Base-by-base conservation (phyloP, 73 alveolate species). In the Breviolum minutum region DNA sequence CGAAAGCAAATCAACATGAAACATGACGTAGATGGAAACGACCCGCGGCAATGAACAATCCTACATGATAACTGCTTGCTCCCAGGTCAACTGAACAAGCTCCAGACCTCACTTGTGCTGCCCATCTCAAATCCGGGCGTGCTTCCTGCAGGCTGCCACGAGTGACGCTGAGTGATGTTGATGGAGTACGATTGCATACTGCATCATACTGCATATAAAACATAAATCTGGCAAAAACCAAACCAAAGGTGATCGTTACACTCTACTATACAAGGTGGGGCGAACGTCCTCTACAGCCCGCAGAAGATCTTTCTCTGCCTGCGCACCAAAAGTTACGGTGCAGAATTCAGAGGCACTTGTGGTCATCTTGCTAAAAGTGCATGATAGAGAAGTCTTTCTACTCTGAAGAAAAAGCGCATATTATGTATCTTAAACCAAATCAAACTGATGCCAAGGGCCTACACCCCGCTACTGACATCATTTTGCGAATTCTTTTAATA, bases 121-220 rank as follows among this genome's bases (percentile, higher is more conserved):
- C 98, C 98, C 98, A 92, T 60, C 98, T 24, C 30, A 92, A 81
- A 20, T 92, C 98, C 7, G 98, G 98, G 9, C 98, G 98, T 27
- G 98, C 98, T 16, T 92, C 98, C 98, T 92, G 96, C 94, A 26
- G 11, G 40, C 19, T 29, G 30, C 54, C 54, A 40, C 54, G 54
- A 40, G 27, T 16, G 19, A 19, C 82, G 27, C 76, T 8, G 63
- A 27, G 27, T 17, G n/a, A 5, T 63, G 16, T 61, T 20, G 63
- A 62, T 48, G 9, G 10, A 17, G 91, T 20, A 40, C 54, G 17
- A 40, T 54, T 17, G 20, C 73, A 40, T 10, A 8, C 70, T 20
- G 17, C 14, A 20, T 63, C 82, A 5, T 13, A 62, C 22, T 19
- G 68, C 10, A n/a, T 8, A 7, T 12, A 80, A 16, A 17, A 22